phyloP scores from a whole-genome alignment of 2,329 filamentous ascomycete species.

The Trichoderma oligosporum region DNA sequence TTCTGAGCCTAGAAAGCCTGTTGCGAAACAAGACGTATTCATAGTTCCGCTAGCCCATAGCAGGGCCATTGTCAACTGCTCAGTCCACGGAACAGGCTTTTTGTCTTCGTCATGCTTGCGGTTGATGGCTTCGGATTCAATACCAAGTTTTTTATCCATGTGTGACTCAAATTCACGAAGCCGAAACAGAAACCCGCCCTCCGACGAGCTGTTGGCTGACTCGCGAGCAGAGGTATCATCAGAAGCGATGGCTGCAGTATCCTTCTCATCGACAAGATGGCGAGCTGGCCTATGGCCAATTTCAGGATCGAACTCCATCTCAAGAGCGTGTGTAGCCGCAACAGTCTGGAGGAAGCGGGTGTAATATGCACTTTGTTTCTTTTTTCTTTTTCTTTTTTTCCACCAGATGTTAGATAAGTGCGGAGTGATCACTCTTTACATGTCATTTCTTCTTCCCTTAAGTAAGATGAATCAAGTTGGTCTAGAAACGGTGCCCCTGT shows the following conservation, averaged over 20 bases:
- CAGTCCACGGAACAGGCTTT: slow-evolving; percentile 31
- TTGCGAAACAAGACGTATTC: slow-evolving; percentile 50
- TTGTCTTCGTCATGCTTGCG: slow-evolving; percentile 45
- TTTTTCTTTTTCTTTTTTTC: neutral
- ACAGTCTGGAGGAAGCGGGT: neutral
- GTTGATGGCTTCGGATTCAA: slow-evolving; percentile 46
- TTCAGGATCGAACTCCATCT: slow-evolving; percentile 12
- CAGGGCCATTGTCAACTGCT: slow-evolving; percentile 47
- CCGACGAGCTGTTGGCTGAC: neutral
- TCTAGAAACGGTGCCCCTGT: neutral
- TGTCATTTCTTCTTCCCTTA: neutral
- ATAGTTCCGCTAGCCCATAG: slow-evolving; percentile 51
- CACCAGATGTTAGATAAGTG: neutral
- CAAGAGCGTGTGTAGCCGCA: neutral
- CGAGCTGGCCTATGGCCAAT: neutral
- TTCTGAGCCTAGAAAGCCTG: slow-evolving; percentile 49
- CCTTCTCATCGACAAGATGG: slow-evolving; percentile 2
- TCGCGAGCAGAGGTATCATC: slow-evolving; percentile 12
- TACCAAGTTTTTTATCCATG: slow-evolving; percentile 45
- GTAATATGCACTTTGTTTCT: neutral
- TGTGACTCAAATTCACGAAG: slow-evolving; percentile 41
- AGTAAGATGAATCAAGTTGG: neutral
- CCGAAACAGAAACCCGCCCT: slow-evolving; percentile 32
- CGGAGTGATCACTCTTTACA: neutral
- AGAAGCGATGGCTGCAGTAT: neutral